A percentile compares a stretch with the other conserved stretches of the same genome.
Conservation (phyloP, 768 basidiomycete species). For the Epithele typhae region DNA sequence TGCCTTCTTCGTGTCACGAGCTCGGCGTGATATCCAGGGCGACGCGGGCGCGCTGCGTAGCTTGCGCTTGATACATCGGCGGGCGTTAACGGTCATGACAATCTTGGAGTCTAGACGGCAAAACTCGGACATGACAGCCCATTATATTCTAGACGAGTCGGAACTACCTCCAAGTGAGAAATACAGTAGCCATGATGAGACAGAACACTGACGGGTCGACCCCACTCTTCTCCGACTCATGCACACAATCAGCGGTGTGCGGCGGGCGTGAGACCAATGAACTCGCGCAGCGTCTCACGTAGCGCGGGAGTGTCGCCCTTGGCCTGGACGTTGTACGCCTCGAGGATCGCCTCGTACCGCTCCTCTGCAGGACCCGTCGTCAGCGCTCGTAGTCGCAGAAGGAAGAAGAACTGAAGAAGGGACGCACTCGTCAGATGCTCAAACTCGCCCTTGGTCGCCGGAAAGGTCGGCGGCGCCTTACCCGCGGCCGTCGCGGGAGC, state of each 20-base stretch:
- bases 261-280: slow-evolving; percentile 30
- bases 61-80: too few species aligned
- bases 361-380: slow-evolving; percentile 28
- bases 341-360: slow-evolving; percentile 35
- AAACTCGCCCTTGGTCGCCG: slow-evolving; percentile 37
- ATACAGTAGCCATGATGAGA: too few species aligned
- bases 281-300: slow-evolving; percentile 33
- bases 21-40: too few species aligned
- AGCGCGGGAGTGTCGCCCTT: slow-evolving; percentile 38
- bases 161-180: too few species aligned
- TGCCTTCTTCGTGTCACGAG: too few species aligned
- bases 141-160: too few species aligned
- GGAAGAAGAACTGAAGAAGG: neutral
- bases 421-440: slow-evolving; percentile 41
- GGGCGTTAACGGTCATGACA: too few species aligned
- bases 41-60: too few species aligned
- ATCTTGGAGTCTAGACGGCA: too few species aligned
- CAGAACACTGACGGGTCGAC: too few species aligned
- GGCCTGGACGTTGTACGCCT: slow-evolving; percentile 29
- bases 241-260: neutral
- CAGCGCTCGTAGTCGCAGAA: neutral
- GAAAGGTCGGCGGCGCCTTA: slow-evolving; percentile 34
- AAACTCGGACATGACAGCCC: too few species aligned
- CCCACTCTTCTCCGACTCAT: too few species aligned
- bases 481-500: slow-evolving; percentile 29